Evolutionary conservation across 1,139 yeast species (phyloP).

Genomic region (Taphrina wiesneri): DNA sequence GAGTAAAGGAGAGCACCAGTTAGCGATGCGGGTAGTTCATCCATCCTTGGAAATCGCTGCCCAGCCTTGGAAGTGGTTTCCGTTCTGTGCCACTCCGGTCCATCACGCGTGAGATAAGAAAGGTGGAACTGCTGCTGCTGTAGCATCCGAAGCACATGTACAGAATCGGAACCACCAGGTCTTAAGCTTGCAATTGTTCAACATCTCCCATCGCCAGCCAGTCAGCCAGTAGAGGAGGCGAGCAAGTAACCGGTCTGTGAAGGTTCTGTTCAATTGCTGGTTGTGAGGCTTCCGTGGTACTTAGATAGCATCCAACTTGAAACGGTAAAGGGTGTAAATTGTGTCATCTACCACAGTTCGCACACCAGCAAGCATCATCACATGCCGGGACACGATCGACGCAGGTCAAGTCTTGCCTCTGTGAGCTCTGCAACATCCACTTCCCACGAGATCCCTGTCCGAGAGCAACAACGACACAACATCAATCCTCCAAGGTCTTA

Average conservation of each 20-base stretch:
- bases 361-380: background rate
- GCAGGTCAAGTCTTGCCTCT: conserved; percentile 10
- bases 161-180: too few relatives aligned
- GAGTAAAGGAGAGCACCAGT: too few relatives aligned
- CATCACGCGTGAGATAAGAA: background rate
- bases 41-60: too few relatives aligned
- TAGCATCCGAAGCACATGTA: too few relatives aligned
- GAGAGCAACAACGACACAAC: background rate
- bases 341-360: conserved; percentile 8
- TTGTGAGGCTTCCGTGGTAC: too few relatives aligned
- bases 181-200: too few relatives aligned
- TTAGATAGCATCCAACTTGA: background rate
- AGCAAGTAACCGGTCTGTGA: too few relatives aligned
- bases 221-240: too few relatives aligned
- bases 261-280: too few relatives aligned
- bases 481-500: conserved; percentile 20
- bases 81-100: background rate
- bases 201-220: too few relatives aligned
- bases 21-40: too few relatives aligned
- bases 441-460: background rate
- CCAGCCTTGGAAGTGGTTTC: too few relatives aligned
- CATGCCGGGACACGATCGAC: conserved; percentile 5
- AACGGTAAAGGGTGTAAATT: background rate
- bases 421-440: background rate
- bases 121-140: background rate